Conservation (phyloP, 78 protist genomes). For the Blattamonas nauphoetae region DNA sequence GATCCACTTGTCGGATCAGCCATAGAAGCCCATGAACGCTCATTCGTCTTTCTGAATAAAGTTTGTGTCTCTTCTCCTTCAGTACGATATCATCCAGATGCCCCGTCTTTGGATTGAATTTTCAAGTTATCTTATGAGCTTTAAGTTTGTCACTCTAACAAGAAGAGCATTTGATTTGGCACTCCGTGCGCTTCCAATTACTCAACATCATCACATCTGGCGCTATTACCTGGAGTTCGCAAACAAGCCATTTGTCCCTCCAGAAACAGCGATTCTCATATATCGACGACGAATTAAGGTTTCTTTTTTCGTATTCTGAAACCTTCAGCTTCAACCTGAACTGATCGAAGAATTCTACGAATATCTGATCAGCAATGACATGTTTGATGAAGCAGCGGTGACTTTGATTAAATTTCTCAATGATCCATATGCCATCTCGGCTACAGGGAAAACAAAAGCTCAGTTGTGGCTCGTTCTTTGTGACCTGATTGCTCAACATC, state of each 20-base stretch:
- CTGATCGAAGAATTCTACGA: slow-evolving; percentile 78
- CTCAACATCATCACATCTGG: slow-evolving; percentile 94
- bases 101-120: slow-evolving; percentile 96
- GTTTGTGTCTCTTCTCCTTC: slow-evolving; percentile 1
- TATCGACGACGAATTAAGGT: slow-evolving; percentile 68
- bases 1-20: slow-evolving; percentile 55
- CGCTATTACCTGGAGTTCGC: slow-evolving; percentile 50
- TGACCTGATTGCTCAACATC: slow-evolving; percentile 58
- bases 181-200: slow-evolving; percentile 86
- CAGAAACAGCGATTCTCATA: slow-evolving; percentile 66
- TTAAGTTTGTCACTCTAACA: slow-evolving; percentile 58
- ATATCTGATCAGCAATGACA: slow-evolving; percentile 30
- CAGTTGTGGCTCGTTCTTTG: slow-evolving; percentile 85
- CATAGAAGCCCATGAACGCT: slow-evolving; percentile 63
- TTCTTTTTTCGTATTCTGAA: neutral
- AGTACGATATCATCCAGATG: slow-evolving; percentile 59
- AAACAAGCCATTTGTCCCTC: slow-evolving; percentile 28
- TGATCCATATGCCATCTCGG: slow-evolving; percentile 50
- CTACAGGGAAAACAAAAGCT: slow-evolving; percentile 54
- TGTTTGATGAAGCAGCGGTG: slow-evolving; percentile 63
- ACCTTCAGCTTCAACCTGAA: slow-evolving; percentile 52
- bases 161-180: slow-evolving; percentile 82
- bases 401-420: slow-evolving; percentile 39
- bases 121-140: slow-evolving; percentile 51
- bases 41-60: slow-evolving; percentile 76